Percentiles rank a stretch among this genome's conserved stretches.
Conservation (phyloP, 1,284 basidiomycete genomes). For the Ustilago lituana region DNA sequence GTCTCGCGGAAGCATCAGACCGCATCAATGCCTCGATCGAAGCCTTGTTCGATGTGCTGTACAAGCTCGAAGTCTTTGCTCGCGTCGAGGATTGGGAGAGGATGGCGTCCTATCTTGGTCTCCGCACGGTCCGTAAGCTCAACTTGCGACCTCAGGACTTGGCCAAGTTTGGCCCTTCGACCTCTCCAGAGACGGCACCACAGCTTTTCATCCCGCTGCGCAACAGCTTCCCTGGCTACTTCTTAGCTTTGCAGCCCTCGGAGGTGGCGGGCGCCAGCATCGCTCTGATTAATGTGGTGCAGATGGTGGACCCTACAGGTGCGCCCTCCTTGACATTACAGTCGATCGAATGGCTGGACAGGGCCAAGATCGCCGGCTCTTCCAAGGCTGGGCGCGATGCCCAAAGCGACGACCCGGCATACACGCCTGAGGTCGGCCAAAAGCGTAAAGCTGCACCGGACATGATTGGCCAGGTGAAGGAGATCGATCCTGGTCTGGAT, state of each 20-base stretch:
- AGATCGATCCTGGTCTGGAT: constrained; percentile 1
- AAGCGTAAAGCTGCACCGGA: constrained; percentile 19
- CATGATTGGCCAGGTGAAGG: not conserved
- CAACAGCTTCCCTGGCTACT: constrained; percentile 50
- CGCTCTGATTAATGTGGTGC: constrained; percentile 45
- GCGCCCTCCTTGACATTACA: constrained; percentile 35
- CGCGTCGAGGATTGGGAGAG: constrained; percentile 60
- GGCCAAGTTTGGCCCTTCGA: constrained; percentile 43
- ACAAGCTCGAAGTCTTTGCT: constrained; percentile 43
- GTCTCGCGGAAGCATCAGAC: constrained; percentile 43
- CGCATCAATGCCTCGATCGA: constrained; percentile 47
- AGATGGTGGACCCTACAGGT: constrained; percentile 37
- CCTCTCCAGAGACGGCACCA: constrained; percentile 26
- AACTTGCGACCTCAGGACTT: constrained; percentile 71
- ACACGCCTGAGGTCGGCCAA: constrained; percentile 13
- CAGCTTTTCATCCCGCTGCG: constrained; percentile 49
- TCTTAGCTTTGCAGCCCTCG: constrained; percentile 48
- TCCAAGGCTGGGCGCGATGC: constrained; percentile 7
- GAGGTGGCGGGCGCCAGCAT: constrained; percentile 32
- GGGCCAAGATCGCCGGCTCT: constrained; percentile 28
- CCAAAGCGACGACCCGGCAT: not conserved
- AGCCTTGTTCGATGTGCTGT: constrained; percentile 40
- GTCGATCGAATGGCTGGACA: constrained; percentile 57
- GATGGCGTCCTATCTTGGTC: constrained; percentile 58
- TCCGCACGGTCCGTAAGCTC: constrained; percentile 76